A percentile compares a stretch with the other conserved stretches of the same genome.
These are phyloP conservation scores for Lablab purpureus DNA, from an alignment of 306 rosid genomes.

Conservation along the genomic window DNA sequence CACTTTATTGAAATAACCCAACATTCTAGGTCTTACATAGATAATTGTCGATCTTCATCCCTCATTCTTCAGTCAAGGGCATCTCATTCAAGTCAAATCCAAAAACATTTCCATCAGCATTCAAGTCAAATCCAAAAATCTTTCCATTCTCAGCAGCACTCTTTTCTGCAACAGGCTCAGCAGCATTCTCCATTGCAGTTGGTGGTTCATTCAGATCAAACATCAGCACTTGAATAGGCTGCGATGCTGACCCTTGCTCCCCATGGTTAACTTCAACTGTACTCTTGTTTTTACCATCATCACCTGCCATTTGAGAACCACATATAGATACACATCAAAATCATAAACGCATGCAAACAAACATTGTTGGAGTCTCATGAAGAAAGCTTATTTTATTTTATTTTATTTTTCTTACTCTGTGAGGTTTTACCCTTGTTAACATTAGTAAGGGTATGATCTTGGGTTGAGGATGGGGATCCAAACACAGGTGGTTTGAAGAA, in stretches of 20 bases:
- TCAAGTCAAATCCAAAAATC: not conserved
- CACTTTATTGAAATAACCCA: not conserved
- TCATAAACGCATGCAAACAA: not conserved
- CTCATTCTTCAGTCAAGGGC: not conserved
- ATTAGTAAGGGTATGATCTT: not conserved
- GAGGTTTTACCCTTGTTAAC: not conserved
- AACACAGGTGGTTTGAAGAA: constrained; percentile 47
- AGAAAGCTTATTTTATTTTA: not conserved
- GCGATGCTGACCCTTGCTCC: not conserved
- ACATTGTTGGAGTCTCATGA: not conserved
- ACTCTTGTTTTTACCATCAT: not conserved
- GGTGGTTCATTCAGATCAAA: constrained; percentile 35
- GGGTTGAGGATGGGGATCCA: not conserved
- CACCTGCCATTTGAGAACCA: constrained; percentile 13
- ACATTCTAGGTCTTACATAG: not conserved
- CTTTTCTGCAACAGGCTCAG: not conserved
- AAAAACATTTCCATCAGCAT: not conserved
- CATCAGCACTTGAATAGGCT: not conserved
- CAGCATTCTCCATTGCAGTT: not conserved
- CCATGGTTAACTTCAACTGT: not conserved
- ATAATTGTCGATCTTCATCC: not conserved
- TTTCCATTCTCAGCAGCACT: not conserved
- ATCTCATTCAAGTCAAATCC: constrained; percentile 9
- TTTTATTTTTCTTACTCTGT: not conserved
- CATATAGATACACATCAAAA: not conserved